Evolutionary conservation across 352 stramenopile species (phyloP).

Genomic region (Pythium sukuiense): DNA sequence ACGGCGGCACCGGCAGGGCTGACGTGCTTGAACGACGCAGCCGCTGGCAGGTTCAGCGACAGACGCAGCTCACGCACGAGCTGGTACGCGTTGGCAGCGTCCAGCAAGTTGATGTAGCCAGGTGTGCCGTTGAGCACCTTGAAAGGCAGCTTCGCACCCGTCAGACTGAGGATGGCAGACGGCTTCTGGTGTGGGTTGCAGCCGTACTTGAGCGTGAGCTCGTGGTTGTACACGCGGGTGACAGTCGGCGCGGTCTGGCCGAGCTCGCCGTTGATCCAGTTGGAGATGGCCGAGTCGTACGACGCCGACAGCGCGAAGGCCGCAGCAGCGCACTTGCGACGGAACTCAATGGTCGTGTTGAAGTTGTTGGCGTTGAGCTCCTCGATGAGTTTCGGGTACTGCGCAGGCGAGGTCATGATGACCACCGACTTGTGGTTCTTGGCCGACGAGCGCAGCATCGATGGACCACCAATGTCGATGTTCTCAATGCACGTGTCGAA

Average conservation of each 20-base stretch:
- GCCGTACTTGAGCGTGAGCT: constrained; percentile 93
- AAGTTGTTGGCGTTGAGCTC: constrained; percentile 91
- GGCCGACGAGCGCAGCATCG: constrained; percentile 98
- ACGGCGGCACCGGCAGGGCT: constrained; percentile 96
- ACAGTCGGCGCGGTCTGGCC: constrained; percentile 64
- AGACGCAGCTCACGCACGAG: constrained; percentile 96
- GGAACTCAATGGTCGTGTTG: constrained; percentile 91
- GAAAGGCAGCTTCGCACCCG: constrained; percentile 82
- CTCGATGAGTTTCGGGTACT: constrained; percentile 95
- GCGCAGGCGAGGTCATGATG: constrained; percentile 95
- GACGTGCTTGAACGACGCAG: constrained; percentile 99
- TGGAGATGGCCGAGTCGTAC: constrained; percentile 98
- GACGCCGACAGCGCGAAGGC: constrained; percentile 81
- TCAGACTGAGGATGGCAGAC: constrained; percentile 75
- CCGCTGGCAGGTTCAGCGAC: constrained; percentile 92
- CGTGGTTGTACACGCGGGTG: constrained; percentile 95
- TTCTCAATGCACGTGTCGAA: constrained; percentile 99
- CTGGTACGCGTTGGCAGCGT: constrained; percentile 99
- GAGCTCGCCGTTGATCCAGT: constrained; percentile 95
- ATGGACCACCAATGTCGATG: constrained; percentile 99
- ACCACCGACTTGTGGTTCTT: constrained; percentile 99
- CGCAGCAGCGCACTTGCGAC: constrained; percentile 76
- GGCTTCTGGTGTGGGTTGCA: constrained; percentile 99
- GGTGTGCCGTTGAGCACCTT: constrained; percentile 91
- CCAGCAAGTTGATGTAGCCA: constrained; percentile 99